These are phyloP conservation scores for Magnolia sinica DNA, from an alignment of 164 flowering plant genomes.

Conservation along the genomic window DNA sequence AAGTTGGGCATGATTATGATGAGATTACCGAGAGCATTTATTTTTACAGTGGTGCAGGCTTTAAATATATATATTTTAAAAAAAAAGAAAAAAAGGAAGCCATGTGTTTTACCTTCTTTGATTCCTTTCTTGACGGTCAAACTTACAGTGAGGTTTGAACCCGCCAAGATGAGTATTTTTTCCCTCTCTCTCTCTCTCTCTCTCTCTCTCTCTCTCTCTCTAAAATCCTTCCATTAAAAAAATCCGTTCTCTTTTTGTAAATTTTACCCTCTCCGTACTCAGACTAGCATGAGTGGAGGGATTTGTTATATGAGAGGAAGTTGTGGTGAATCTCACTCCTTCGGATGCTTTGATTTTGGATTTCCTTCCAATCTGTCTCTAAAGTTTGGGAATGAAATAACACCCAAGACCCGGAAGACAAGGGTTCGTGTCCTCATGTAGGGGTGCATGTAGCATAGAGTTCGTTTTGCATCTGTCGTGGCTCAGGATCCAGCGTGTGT, in stretches of 20 bases:
- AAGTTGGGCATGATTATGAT: constrained; percentile 27
- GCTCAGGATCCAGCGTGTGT: neutral
- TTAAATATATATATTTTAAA: constrained; percentile 17
- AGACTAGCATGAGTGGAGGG: neutral
- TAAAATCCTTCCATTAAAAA: constrained; percentile 7
- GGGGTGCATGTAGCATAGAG: constrained; percentile 41
- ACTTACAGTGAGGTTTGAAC: constrained; percentile 31
- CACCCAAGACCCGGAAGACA: constrained; percentile 48
- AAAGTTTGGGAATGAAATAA: constrained; percentile 35
- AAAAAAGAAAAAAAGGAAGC: constrained; percentile 14
- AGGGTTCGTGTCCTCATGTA: constrained; percentile 58
- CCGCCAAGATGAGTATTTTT: constrained; percentile 31
- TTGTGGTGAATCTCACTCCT: neutral
- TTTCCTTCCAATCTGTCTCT: constrained; percentile 38
- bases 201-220: constrained; percentile 5
- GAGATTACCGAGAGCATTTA: constrained; percentile 35
- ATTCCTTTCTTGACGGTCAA: constrained; percentile 71
- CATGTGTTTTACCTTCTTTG: constrained; percentile 57
- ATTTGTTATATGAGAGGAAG: neutral
- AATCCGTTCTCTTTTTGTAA: neutral
- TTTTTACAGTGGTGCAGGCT: constrained; percentile 39
- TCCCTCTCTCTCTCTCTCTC: constrained; percentile 15
- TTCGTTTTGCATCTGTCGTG: neutral
- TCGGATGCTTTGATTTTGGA: constrained; percentile 14
- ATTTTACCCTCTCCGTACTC: neutral